phyloP scores from a whole-genome alignment of 371 early-diverging fungal species.

The Mucor saturninus region DNA sequence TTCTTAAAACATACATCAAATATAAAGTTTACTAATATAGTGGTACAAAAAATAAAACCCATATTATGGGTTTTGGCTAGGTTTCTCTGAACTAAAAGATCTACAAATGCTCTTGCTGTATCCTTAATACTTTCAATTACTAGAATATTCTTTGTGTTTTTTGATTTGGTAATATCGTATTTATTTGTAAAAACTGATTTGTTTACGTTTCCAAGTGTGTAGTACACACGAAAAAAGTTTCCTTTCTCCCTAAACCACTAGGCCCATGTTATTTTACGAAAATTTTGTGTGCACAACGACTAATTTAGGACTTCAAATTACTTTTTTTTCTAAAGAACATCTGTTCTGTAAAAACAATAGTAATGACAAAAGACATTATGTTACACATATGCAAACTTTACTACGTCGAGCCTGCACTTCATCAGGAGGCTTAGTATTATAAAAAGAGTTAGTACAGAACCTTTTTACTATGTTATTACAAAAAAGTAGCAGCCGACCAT shows the following conservation, averaged over 20 bases:
- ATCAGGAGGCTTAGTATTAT: no score
- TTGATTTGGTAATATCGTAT: background rate
- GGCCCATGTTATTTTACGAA: no score
- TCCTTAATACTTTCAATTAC: background rate
- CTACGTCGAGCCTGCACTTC: no score
- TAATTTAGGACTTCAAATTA: background rate
- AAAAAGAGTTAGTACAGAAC: no score
- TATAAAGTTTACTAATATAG: background rate
- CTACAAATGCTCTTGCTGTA: no score
- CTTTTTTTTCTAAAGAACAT: background rate
- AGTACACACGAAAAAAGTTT: background rate
- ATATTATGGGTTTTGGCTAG: background rate
- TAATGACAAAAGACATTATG: no score
- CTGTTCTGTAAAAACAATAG: background rate
- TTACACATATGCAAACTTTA: no score
- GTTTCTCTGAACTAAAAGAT: no score
- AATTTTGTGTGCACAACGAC: background rate
- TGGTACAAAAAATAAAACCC: background rate
- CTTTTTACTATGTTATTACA: no score
- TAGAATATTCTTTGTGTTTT: conserved; percentile 1
- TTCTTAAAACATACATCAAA: background rate
- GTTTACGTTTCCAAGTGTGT: no score
- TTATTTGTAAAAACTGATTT: background rate
- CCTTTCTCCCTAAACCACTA: background rate
- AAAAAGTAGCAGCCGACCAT: background rate